A percentile compares a stretch with the other conserved stretches of the same genome.
These are phyloP conservation scores for Hypoxylon crocopeplum DNA, from an alignment of 495 filamentous ascomycete genomes.

Conservation along the genomic window DNA sequence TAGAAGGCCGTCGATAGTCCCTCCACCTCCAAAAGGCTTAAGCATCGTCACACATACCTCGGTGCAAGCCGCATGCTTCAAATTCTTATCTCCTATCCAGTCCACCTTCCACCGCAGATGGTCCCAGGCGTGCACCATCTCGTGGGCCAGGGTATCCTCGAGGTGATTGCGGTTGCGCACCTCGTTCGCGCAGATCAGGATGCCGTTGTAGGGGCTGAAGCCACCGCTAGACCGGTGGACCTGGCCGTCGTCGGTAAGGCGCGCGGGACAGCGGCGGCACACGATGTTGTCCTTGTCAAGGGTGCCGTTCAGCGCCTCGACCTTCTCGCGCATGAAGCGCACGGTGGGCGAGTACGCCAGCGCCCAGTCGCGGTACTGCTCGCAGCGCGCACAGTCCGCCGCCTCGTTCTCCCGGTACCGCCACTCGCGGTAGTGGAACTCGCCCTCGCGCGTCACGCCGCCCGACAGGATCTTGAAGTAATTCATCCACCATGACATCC, in stretches of 20 bases:
- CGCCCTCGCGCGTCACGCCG: conserved; percentile 69
- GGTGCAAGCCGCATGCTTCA: conserved; percentile 93
- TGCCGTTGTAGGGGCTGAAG: conserved; percentile 83
- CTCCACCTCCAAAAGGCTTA: too few relatives aligned
- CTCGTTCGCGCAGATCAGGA: conserved; percentile 88
- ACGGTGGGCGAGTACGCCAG: conserved; percentile 84
- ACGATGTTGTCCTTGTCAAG: conserved; percentile 77
- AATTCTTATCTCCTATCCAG: conserved; percentile 66
- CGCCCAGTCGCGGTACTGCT: conserved; percentile 78
- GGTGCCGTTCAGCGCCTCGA: conserved; percentile 75
- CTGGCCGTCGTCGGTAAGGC: conserved; percentile 50
- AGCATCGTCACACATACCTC: too few relatives aligned
- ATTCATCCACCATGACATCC: conserved; percentile 73
- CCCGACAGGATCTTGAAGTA: conserved; percentile 79
- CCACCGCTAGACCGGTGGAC: conserved; percentile 70
- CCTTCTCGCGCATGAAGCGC: conserved; percentile 80
- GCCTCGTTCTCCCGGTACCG: conserved; percentile 71
- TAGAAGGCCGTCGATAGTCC: conserved; percentile 12
- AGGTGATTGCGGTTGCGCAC: conserved; percentile 74
- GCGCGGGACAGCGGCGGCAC: conserved; percentile 74
- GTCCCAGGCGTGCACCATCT: conserved; percentile 98
- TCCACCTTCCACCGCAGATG: conserved; percentile 90
- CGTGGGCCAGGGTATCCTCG: conserved; percentile 94
- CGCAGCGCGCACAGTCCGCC: conserved; percentile 76
- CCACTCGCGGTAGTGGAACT: conserved; percentile 72